A percentile compares a stretch with the other conserved stretches of the same genome.
phyloP scores from a whole-genome alignment of 2,329 filamentous ascomycete species.

The Bipolaris gigantea region DNA sequence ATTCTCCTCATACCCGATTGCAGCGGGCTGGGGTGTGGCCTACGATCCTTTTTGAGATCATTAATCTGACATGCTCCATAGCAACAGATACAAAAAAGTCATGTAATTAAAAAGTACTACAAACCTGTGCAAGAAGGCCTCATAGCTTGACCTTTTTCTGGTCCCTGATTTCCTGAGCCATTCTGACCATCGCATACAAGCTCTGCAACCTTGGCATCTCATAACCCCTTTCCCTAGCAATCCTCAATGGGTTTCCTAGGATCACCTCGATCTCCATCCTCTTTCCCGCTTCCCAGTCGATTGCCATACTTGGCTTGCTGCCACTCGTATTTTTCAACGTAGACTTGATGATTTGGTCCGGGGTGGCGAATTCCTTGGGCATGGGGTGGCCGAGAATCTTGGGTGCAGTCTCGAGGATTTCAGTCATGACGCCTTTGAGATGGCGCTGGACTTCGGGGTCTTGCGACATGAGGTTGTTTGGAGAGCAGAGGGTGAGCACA shows the following conservation, averaged over 20 bases:
- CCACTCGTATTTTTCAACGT: slow-evolving; percentile 65
- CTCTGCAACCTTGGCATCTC: slow-evolving; percentile 69
- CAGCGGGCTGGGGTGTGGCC: too few species aligned
- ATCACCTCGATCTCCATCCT: slow-evolving; percentile 73
- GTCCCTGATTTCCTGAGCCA: slow-evolving; percentile 60
- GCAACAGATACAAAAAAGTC: background rate
- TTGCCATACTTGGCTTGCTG: slow-evolving; percentile 65
- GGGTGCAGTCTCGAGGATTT: slow-evolving; percentile 67
- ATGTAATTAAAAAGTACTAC: too few species aligned
- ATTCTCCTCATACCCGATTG: too few species aligned
- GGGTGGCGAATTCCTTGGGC: slow-evolving; percentile 61
- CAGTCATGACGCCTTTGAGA: slow-evolving; percentile 67
- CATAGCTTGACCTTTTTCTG: slow-evolving; percentile 26
- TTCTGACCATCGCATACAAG: slow-evolving; percentile 66
- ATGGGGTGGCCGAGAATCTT: slow-evolving; percentile 64
- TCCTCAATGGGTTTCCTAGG: slow-evolving; percentile 68
- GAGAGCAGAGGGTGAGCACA: slow-evolving; percentile 65
- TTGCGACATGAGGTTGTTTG: slow-evolving; percentile 67
- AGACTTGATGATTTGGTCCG: slow-evolving; percentile 65
- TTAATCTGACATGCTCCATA: background rate
- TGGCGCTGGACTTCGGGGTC: slow-evolving; percentile 66
- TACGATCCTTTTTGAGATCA: too few species aligned
- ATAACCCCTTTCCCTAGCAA: slow-evolving; percentile 63
- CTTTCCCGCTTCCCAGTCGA: slow-evolving; percentile 69
- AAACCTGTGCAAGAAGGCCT: background rate